These are phyloP conservation scores for Triangularia setosa DNA, from an alignment of 2,329 filamentous ascomycete genomes.

Conservation along the genomic window DNA sequence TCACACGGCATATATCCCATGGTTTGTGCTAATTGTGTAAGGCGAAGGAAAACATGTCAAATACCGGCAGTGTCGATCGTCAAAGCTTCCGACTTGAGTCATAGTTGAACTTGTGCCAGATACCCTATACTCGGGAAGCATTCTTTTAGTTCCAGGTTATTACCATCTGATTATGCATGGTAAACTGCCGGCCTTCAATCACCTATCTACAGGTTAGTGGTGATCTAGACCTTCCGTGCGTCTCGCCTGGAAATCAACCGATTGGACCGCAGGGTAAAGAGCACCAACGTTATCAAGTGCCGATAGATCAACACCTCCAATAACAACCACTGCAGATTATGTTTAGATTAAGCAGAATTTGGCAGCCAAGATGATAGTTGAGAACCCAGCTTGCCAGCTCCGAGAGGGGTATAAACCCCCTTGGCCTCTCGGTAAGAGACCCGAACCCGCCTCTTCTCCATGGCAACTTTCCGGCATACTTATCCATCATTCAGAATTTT, in stretches of 20 bases:
- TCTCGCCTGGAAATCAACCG: slow-evolving; percentile 3
- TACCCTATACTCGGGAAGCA: too few relatives aligned
- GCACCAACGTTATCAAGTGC: neutral
- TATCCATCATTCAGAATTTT: neutral
- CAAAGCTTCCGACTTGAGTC: too few relatives aligned
- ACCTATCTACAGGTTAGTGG: neutral
- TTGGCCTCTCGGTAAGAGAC: neutral
- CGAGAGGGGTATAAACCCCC: neutral
- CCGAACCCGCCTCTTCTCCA: neutral
- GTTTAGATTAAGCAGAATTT: slow-evolving; percentile 2
- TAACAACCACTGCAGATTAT: neutral
- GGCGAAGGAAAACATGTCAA: too few relatives aligned
- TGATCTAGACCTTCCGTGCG: neutral
- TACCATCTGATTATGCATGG: too few relatives aligned
- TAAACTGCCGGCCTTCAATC: neutral
- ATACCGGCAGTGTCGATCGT: too few relatives aligned
- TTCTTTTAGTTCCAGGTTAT: too few relatives aligned
- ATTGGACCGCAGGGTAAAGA: neutral
- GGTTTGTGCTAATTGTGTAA: too few relatives aligned
- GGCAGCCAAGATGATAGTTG: neutral
- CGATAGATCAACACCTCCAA: neutral
- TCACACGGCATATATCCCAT: too few relatives aligned
- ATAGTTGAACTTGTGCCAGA: too few relatives aligned
- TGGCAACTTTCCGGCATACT: neutral
- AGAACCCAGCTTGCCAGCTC: neutral